phyloP scores from a whole-genome alignment of 2,329 filamentous ascomycete genomes.

The Nothophoma quercina region DNA sequence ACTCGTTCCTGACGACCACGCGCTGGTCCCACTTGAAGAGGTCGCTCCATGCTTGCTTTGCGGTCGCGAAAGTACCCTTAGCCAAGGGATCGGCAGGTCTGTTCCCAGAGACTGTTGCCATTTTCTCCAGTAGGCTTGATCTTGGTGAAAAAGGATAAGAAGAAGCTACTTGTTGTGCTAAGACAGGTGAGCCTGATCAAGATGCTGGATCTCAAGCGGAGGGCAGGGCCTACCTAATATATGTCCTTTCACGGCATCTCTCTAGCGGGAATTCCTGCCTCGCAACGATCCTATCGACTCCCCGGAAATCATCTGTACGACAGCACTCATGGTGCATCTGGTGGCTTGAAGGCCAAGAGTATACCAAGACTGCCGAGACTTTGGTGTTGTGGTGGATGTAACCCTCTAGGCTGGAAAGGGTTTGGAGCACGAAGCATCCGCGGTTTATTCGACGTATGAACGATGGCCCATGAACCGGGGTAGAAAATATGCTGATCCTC shows the following conservation, averaged over 20 bases:
- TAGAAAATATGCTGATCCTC: slow-evolving; percentile 27
- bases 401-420: slow-evolving; percentile 26
- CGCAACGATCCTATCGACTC: slow-evolving; percentile 23
- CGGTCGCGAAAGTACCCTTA: slow-evolving; percentile 69
- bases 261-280: slow-evolving; percentile 19
- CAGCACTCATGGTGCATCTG: slow-evolving; percentile 24
- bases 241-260: slow-evolving; percentile 22
- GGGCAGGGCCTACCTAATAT: slow-evolving; percentile 25
- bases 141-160: slow-evolving; percentile 9
- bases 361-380: slow-evolving; percentile 39
- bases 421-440: slow-evolving; percentile 40
- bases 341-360: slow-evolving; percentile 40
- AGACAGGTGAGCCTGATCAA: slow-evolving; percentile 29
- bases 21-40: slow-evolving; percentile 79
- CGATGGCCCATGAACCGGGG: slow-evolving; percentile 9
- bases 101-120: slow-evolving; percentile 41
- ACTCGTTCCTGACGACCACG: slow-evolving; percentile 69
- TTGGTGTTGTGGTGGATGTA: slow-evolving; percentile 34
- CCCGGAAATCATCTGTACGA: slow-evolving; percentile 32
- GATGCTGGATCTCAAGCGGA: slow-evolving; percentile 17
- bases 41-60: slow-evolving; percentile 69
- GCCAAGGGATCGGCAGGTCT: slow-evolving; percentile 72
- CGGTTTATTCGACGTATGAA: slow-evolving; percentile 26
- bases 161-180: slow-evolving; percentile 12
- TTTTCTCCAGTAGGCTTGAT: slow-evolving; percentile 23